A percentile compares a stretch with the other conserved stretches of the same genome.
These are phyloP conservation scores for Cucurbitaria berberidis DNA, from an alignment of 2,329 filamentous ascomycete species.

Conservation along the genomic window DNA sequence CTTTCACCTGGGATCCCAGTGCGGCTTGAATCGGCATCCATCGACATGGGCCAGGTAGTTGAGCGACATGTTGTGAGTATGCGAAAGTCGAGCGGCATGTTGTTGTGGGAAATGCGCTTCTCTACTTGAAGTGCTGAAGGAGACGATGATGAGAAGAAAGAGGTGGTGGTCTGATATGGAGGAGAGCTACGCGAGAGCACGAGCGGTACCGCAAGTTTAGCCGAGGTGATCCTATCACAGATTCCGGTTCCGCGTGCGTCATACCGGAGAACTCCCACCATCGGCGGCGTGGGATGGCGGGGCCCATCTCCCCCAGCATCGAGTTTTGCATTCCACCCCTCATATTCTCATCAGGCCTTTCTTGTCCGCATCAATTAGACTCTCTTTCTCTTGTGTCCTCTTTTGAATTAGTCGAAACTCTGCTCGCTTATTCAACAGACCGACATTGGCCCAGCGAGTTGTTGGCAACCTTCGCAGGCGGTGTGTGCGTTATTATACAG, in stretches of 20 bases:
- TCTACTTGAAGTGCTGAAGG: too few species aligned
- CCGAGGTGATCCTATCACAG: neutral
- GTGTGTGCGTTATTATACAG: slow-evolving; percentile 19
- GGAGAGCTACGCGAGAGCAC: too few species aligned
- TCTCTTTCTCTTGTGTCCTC: neutral
- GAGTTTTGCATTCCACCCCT: slow-evolving; percentile 5
- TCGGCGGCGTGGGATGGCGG: slow-evolving; percentile 21
- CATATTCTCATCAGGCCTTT: neutral
- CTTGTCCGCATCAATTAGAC: slow-evolving; percentile 7
- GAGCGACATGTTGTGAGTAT: too few species aligned
- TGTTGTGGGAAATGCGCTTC: too few species aligned
- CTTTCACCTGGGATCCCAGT: too few species aligned
- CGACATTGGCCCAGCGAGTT: slow-evolving; percentile 8
- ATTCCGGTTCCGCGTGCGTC: neutral
- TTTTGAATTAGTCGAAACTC: neutral
- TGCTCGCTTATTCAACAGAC: slow-evolving; percentile 11
- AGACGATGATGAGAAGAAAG: neutral
- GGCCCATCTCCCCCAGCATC: slow-evolving; percentile 11
- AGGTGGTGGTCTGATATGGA: too few species aligned
- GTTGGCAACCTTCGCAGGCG: slow-evolving; percentile 13
- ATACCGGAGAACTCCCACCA: slow-evolving; percentile 6
- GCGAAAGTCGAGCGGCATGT: too few species aligned
- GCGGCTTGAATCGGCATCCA: too few species aligned
- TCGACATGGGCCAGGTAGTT: too few species aligned
- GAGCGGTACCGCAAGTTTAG: neutral